Percentiles rank a stretch among this genome's conserved stretches.
phyloP scores from a whole-genome alignment of 1,284 basidiomycete species.

The Cerioporus squamosus region DNA sequence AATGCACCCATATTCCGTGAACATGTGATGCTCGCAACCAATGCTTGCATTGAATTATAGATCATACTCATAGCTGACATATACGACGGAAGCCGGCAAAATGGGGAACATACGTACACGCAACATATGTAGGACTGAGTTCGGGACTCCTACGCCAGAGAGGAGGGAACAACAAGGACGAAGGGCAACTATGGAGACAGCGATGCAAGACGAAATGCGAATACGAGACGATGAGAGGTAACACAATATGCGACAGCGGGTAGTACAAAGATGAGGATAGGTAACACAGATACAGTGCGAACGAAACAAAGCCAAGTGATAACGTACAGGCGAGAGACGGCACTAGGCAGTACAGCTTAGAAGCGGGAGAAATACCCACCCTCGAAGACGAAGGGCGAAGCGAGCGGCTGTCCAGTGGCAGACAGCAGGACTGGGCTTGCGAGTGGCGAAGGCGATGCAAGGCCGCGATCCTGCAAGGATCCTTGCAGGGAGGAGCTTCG shows the following conservation, averaged over 20 bases:
- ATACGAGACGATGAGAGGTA: background rate
- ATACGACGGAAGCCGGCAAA: background rate
- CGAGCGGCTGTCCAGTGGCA: background rate
- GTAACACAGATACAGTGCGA: background rate
- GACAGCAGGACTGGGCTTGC: background rate
- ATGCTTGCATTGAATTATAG: too few species aligned
- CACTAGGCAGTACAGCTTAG: background rate
- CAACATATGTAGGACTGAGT: too few species aligned
- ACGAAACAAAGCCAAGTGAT: background rate
- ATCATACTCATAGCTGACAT: too few species aligned
- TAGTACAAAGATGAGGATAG: background rate
- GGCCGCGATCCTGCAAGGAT: background rate
- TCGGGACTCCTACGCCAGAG: too few species aligned
- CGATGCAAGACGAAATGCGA: background rate
- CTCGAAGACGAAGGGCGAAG: conserved; percentile 13
- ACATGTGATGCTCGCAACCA: too few species aligned
- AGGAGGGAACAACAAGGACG: too few species aligned
- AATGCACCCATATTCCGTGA: too few species aligned
- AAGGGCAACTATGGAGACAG: background rate
- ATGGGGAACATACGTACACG: too few species aligned
- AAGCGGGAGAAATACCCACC: conserved; percentile 11
- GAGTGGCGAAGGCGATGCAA: background rate
- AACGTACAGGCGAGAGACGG: background rate
- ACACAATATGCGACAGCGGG: background rate
- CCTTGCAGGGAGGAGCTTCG: background rate